Evolutionary conservation across 2,329 filamentous ascomycete species (phyloP), one percentile per base, ranked within the genome.

Genomic region (Pseudonectria foliicola): DNA sequence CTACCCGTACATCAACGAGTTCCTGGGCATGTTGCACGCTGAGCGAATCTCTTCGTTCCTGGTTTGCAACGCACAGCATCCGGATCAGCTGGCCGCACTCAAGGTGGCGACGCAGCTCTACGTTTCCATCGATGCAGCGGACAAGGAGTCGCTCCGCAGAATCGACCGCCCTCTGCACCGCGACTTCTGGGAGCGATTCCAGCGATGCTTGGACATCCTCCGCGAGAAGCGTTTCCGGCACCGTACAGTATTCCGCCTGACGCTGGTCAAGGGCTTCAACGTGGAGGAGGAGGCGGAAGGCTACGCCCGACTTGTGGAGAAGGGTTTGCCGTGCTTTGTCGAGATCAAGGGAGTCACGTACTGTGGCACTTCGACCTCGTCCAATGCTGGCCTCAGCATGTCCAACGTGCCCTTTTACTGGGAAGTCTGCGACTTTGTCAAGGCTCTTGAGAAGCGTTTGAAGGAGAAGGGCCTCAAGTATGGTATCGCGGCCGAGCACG

Each of bases 321-420:
- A 80, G 46, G 89, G 84, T 1, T 70, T 95, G 14, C 90, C 90
- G 0, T 90, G 86, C 59, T 95, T 96, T 55, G 79, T 96, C 31
- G 90, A 96, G 66, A 75, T 96, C 60, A 96, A 96, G 67, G 90
- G 90, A 35, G 90, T 96, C 25, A 96, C 90, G 1, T 96, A 92
- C 66, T 96, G 92, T 61, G 92, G 92, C 27, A 96, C 90, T 0
- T 82, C 82, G 7, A 87, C 87, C 1, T 85, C 85, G 7, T 81
- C 84, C 4, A 82, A 81, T 34, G 89, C 87, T 1, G 90, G 90
- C 0, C 69, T 96, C 30, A 92, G 80, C n/a, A 96, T 96, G 90
- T 78, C 86, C 52, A 96, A 96, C 55, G 92, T 96, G 8, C 90
- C 90, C 0, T 96, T 95, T 55, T 96, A 95, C 64, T 82, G 84